phyloP scores from a whole-genome alignment of 352 stramenopile species.

The Globisporangium splendens region DNA sequence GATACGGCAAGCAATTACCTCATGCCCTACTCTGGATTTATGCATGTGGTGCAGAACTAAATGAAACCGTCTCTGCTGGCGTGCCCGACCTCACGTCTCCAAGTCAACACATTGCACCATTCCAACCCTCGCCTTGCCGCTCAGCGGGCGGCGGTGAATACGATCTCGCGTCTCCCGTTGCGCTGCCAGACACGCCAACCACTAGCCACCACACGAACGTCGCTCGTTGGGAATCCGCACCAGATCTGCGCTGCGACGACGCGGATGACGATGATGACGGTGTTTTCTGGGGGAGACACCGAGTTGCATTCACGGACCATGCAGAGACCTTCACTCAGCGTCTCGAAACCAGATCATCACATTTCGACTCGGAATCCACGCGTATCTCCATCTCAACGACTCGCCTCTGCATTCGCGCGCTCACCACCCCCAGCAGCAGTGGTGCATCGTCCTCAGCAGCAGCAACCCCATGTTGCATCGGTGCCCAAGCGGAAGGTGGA shows the following conservation, averaged over 20 bases:
- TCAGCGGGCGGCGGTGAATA: conserved; percentile 42
- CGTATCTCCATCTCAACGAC: conserved; percentile 8
- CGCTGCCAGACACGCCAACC: conserved; percentile 41
- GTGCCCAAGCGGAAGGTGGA: conserved; percentile 52
- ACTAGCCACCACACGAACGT: conserved; percentile 8
- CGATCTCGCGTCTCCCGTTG: conserved; percentile 62
- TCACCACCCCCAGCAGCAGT: background rate
- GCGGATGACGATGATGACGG: background rate
- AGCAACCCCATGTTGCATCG: conserved; percentile 1
- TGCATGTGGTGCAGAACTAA: background rate
- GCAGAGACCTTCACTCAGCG: conserved; percentile 6
- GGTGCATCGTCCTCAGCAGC: background rate
- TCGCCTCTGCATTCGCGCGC: background rate
- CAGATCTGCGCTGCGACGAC: conserved; percentile 17
- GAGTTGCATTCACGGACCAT: background rate
- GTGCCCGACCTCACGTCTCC: conserved; percentile 37
- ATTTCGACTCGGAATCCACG: background rate
- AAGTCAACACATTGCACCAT: conserved; percentile 31
- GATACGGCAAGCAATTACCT: no score
- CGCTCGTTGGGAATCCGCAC: conserved; percentile 23
- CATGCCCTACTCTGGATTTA: background rate
- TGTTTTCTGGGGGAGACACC: background rate
- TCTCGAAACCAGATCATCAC: conserved; percentile 6
- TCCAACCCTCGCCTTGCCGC: conserved; percentile 31
- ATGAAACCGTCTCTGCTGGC: background rate